Conservation (phyloP, 2,329 filamentous ascomycete species). For the Alternaria ventricosa region DNA sequence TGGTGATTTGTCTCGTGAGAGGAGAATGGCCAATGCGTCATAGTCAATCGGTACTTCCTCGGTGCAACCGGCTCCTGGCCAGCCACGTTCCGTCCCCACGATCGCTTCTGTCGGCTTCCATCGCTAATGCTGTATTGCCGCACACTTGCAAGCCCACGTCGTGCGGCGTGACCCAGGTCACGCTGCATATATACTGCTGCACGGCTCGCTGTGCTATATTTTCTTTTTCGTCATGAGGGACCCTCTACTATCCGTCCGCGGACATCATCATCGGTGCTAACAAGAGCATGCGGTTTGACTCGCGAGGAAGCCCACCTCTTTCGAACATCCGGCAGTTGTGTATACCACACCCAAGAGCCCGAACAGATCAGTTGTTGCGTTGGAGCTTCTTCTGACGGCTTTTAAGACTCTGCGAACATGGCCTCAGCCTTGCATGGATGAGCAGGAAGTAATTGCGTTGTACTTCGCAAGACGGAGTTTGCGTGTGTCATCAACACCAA, state of each 20-base stretch:
- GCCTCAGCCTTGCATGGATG: not conserved
- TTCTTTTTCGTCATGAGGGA: not conserved
- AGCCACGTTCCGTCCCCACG: conserved; percentile 19
- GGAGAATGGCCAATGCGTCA: conserved; percentile 32
- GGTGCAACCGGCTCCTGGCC: conserved; percentile 12
- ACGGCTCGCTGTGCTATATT: not conserved
- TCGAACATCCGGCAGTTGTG: not conserved
- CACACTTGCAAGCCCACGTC: conserved; percentile 5
- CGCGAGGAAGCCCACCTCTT: not conserved
- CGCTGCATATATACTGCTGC: conserved; percentile 10
- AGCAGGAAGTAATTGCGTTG: not conserved
- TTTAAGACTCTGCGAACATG: not conserved
- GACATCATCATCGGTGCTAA: not conserved
- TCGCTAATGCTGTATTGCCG: conserved; percentile 14
- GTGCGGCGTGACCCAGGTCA: conserved; percentile 6
- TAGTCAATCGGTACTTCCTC: conserved; percentile 19
- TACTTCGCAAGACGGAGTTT: not conserved
- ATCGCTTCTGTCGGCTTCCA: conserved; percentile 17
- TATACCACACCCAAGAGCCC: not conserved
- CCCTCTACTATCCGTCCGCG: not conserved
- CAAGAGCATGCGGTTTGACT: not conserved
- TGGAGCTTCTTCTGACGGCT: not conserved
- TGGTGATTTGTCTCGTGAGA: conserved; percentile 38
- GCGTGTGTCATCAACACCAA: not conserved
- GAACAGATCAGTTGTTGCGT: not conserved